phyloP scores from a whole-genome alignment of 208 protist genomes.

The Leishmania lainsoni region DNA sequence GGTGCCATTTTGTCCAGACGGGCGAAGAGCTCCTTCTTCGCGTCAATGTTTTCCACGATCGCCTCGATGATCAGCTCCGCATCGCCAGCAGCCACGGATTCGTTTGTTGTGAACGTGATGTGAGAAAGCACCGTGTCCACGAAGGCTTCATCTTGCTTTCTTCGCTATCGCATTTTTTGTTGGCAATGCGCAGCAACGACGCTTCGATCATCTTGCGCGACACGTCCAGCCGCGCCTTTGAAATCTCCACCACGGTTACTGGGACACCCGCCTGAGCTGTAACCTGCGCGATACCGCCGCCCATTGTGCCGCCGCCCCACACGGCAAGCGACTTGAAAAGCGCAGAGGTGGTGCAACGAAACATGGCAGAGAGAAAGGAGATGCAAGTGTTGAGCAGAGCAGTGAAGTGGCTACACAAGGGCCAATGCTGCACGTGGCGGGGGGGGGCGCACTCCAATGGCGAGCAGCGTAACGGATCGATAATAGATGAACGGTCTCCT shows the following conservation, averaged over 20 bases:
- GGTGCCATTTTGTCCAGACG: constrained; percentile 56
- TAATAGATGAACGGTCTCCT: background rate
- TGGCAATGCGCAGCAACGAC: constrained; percentile 54
- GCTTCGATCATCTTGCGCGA: constrained; percentile 54
- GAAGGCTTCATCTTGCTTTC: constrained; percentile 43
- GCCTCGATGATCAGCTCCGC: constrained; percentile 73
- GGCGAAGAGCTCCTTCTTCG: constrained; percentile 60
- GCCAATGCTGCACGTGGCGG: background rate
- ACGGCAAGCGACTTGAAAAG: constrained; percentile 55
- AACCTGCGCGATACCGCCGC: constrained; percentile 73
- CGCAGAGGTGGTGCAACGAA: constrained; percentile 22
- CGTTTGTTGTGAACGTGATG: constrained; percentile 71
- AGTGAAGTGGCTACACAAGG: background rate
- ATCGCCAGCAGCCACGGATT: constrained; percentile 32
- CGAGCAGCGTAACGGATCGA: background rate
- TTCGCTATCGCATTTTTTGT: constrained; percentile 65
- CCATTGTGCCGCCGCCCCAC: constrained; percentile 77
- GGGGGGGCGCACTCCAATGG: background rate
- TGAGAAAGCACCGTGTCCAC: constrained; percentile 41
- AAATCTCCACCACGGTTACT: constrained; percentile 65
- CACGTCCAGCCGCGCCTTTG: constrained; percentile 51
- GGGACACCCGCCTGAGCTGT: constrained; percentile 47
- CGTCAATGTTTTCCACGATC: constrained; percentile 65
- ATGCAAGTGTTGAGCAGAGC: background rate
- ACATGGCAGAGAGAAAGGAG: constrained; percentile 11